These are phyloP conservation scores for Ganoderma boninense DNA, from an alignment of 1,284 basidiomycete species.

Conservation along the genomic window DNA sequence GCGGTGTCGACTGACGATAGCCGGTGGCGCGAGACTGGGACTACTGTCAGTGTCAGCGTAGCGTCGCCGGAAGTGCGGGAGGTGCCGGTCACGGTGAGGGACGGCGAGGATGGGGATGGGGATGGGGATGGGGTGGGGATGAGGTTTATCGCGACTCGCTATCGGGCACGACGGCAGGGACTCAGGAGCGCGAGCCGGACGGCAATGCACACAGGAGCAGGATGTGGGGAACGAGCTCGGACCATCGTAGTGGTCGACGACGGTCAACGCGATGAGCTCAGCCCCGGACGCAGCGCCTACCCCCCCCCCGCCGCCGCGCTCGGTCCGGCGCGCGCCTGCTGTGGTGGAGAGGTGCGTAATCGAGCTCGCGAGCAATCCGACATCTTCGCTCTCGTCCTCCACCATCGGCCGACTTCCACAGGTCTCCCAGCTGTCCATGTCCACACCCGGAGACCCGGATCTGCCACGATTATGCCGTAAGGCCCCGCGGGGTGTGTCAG, in stretches of 20 bases:
- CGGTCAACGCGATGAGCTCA: conserved; percentile 8
- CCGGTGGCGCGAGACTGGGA: background rate
- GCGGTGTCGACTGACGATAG: no score
- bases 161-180: background rate
- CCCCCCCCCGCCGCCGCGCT: background rate
- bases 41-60: background rate
- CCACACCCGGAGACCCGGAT: no score
- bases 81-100: no score
- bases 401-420: conserved; percentile 1
- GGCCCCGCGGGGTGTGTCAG: background rate
- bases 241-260: background rate
- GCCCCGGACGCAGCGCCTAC: background rate
- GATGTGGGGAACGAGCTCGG: background rate
- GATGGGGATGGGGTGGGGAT: no score
- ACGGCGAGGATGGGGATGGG: no score
- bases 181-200: background rate
- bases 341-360: background rate
- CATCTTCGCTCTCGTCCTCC: conserved; percentile 6
- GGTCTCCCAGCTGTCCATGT: no score
- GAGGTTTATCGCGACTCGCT: background rate
- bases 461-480: background rate
- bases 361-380: conserved; percentile 7
- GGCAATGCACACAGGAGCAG: background rate
- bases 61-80: background rate
- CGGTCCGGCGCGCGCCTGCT: background rate